Base-by-base conservation (phyloP, 148 eudicot species). In the Arbutus unedo region DNA sequence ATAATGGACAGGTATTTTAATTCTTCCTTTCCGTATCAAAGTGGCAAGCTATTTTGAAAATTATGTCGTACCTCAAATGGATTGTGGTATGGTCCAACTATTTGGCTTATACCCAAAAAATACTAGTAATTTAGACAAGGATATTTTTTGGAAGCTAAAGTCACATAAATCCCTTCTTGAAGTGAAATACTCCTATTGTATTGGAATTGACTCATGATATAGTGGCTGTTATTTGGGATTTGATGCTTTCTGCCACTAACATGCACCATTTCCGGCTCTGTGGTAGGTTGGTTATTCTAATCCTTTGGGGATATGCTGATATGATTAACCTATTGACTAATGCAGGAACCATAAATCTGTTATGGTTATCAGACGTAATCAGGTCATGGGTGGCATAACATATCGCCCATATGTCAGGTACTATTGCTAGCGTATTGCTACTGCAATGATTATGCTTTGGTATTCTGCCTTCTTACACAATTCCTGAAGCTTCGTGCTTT, bases 361-460 rank as follows among this genome's bases (percentile, higher is more conserved):
- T 68, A 93, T 96, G 96, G 93, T 96, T 80, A 83, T 93, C 76
- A 89, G 98, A 85, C 84, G 91, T 60, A 87, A 88, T 76, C 84
- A 2, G 78, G 99, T 96, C 81, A 97, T 96, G 82, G 98, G 99
- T 85, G 99, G 99, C 64, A 96, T 96, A 85, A 96, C 99, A 43
- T 96, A 96, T 78, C 94, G 99, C 18, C 99, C 99, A 67, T 94
- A 96, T 86, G 49, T 84, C 79, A 94, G 97, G 99, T 96, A 82
- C 79, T 13, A 18, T 14, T 51, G 41, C 45, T 31, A 31, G 50
- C 19, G 11, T 49, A 13, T 16, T 48, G 38, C 48, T 31, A 50
- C 62, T 44, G n/a, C 60, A 54, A 14, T 31, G 23, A 31, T n/a
- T 71, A 19, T 55, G 80, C 43, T 48, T 55, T 25, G 64, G 49